Evolutionary conservation across 2,329 filamentous ascomycete genomes (phyloP).

Genomic region (Epichloe scottii): DNA sequence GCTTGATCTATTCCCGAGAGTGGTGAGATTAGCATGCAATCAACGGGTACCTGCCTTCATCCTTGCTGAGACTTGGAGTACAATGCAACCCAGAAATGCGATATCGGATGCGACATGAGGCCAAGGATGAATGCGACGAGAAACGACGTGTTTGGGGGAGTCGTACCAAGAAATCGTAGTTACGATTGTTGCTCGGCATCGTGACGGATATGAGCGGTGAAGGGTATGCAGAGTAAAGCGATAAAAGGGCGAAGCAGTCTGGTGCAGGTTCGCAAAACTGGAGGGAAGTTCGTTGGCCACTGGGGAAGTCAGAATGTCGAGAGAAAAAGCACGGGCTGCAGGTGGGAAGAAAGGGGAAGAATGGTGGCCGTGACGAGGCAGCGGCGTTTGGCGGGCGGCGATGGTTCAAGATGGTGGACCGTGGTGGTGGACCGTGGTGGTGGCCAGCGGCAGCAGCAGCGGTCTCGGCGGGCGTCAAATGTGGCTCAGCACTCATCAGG

Average conservation of each 20-base stretch:
- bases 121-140: background rate
- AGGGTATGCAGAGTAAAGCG: background rate
- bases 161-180: constrained; percentile 96
- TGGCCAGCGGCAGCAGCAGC: background rate
- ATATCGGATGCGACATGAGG: background rate
- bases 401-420: background rate
- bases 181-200: constrained; percentile 96
- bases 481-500: background rate
- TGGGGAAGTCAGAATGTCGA: background rate
- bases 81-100: background rate
- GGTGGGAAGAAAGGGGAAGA: constrained; percentile 4
- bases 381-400: constrained; percentile 4
- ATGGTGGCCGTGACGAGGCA: constrained; percentile 5
- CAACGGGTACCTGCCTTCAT: background rate
- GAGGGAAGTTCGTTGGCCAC: background rate
- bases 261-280: background rate
- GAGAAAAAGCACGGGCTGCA: background rate
- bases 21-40: constrained; percentile 4
- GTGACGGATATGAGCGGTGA: constrained; percentile 19
- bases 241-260: background rate
- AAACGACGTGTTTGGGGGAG: constrained; percentile 10
- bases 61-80: background rate
- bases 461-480: background rate
- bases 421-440: background rate
- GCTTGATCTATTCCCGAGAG: constrained; percentile 61